Evolutionary conservation across 352 stramenopile genomes (phyloP).

Genomic region (Phytopythium delawarense): DNA sequence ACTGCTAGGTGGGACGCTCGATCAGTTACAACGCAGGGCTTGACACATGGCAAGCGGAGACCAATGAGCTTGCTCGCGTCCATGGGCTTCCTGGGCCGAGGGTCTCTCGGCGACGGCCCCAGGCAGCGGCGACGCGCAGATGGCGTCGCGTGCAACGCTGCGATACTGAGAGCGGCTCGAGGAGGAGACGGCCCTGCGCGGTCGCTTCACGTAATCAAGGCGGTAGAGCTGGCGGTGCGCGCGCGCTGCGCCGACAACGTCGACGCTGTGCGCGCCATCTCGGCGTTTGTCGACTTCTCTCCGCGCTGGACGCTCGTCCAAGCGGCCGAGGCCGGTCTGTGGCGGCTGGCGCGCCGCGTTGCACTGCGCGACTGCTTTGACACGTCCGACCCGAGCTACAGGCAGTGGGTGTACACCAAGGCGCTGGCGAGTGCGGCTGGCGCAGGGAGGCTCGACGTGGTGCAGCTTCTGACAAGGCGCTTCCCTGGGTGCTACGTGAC

Average conservation of each 20-base stretch:
- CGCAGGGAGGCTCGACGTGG: neutral
- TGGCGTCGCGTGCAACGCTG: neutral
- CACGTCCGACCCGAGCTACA: conserved; percentile 6
- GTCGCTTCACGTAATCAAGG: neutral
- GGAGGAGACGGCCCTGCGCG: neutral
- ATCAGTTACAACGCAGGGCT: neutral
- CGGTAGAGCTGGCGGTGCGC: neutral
- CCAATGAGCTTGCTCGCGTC: neutral
- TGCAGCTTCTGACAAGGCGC: neutral
- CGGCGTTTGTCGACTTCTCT: conserved; percentile 23
- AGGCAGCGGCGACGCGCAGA: neutral
- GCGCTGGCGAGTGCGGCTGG: conserved; percentile 5
- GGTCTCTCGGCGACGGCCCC: neutral
- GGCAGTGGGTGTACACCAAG: conserved; percentile 20
- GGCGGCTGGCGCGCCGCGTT: conserved; percentile 19
- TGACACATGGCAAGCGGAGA: too few species aligned
- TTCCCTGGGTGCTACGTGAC: conserved; percentile 29
- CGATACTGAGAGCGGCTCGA: neutral
- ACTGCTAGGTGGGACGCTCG: too few species aligned
- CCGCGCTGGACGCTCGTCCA: conserved; percentile 15
- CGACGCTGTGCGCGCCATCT: conserved; percentile 18
- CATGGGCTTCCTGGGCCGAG: neutral
- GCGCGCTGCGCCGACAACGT: neutral
- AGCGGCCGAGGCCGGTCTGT: conserved; percentile 9
- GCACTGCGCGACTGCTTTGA: neutral